phyloP scores from a whole-genome alignment of 2,329 filamentous ascomycete genomes.

The Monosporascus ibericus region DNA sequence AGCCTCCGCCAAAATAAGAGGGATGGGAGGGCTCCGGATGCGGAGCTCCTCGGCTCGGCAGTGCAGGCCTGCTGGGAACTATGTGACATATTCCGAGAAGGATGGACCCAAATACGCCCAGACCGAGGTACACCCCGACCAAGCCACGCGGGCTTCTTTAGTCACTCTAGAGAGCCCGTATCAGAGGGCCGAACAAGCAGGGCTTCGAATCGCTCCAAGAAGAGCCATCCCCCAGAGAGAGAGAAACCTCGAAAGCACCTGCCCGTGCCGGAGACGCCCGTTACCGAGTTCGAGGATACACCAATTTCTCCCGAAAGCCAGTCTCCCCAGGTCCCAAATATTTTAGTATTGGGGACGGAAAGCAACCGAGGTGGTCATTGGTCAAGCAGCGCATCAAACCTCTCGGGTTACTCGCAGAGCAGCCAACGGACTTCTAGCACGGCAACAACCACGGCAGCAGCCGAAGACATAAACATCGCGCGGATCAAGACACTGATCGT shows the following conservation, averaged over 20 bases:
- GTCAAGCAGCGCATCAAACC: conserved; percentile 74
- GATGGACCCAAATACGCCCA: conserved; percentile 83
- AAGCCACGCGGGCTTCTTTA: conserved; percentile 67
- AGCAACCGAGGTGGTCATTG: conserved; percentile 43
- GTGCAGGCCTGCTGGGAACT: conserved; percentile 94
- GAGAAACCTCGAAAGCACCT: conserved; percentile 42
- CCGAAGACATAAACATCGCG: conserved; percentile 71
- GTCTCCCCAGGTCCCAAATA: conserved; percentile 73
- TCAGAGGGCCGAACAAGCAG: conserved; percentile 42
- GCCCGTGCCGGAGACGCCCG: conserved; percentile 76
- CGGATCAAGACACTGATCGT: conserved; percentile 74
- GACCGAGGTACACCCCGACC: conserved; percentile 81
- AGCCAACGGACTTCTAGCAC: conserved; percentile 63
- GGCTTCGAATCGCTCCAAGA: conserved; percentile 49
- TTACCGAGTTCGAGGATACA: conserved; percentile 91
- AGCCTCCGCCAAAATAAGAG: conserved; percentile 76
- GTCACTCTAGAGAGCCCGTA: conserved; percentile 39
- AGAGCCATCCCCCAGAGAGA: conserved; percentile 37
- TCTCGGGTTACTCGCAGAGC: conserved; percentile 73
- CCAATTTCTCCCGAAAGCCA: conserved; percentile 76
- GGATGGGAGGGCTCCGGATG: conserved; percentile 67
- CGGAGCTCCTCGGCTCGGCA: conserved; percentile 79
- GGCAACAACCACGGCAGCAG: conserved; percentile 60
- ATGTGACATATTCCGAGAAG: conserved; percentile 86
- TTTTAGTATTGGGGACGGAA: conserved; percentile 74